These are phyloP conservation scores for Papiliotrema flavescens DNA, from an alignment of 1,284 basidiomycete genomes.

Conservation along the genomic window DNA sequence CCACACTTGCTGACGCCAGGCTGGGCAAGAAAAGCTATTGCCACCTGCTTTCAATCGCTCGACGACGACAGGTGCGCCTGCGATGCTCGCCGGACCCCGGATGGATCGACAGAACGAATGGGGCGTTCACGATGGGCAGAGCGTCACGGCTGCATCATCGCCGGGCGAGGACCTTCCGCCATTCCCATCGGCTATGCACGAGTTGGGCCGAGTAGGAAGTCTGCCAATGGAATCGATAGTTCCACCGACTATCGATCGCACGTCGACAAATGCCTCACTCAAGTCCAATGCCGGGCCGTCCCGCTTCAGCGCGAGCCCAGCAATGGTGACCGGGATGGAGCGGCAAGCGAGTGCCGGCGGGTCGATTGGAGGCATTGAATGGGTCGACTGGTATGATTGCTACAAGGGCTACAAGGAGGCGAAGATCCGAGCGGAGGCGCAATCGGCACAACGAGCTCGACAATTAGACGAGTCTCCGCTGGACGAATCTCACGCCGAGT, in stretches of 20 bases:
- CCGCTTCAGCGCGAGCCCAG: constrained; percentile 6
- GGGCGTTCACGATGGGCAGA: constrained; percentile 8
- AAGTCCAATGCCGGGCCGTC: constrained; percentile 15
- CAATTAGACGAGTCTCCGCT: constrained; percentile 2
- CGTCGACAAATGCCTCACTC: constrained; percentile 2
- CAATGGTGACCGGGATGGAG: constrained; percentile 23
- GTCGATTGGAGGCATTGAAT: constrained; percentile 52
- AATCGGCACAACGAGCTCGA: constrained; percentile 10
- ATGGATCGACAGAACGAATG: constrained; percentile 23
- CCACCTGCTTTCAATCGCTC: constrained; percentile 34
- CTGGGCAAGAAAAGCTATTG: constrained; percentile 7
- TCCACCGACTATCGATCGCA: background rate
- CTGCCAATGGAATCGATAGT: constrained; percentile 2
- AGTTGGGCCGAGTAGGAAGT: background rate
- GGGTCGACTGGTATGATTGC: constrained; percentile 59
- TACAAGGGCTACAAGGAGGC: constrained; percentile 57
- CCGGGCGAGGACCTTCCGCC: constrained; percentile 26
- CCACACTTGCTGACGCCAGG: background rate
- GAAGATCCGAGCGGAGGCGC: constrained; percentile 50
- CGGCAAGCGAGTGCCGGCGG: constrained; percentile 33
- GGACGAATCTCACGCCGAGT: background rate
- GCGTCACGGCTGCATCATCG: constrained; percentile 18
- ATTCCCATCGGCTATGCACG: constrained; percentile 8
- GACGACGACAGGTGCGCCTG: constrained; percentile 28
- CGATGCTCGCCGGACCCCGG: constrained; percentile 27